Percentiles rank a stretch among this genome's conserved stretches.
These are phyloP conservation scores for Pyricularia sp. DNA, from an alignment of 2,329 filamentous ascomycete species.

Conservation along the genomic window DNA sequence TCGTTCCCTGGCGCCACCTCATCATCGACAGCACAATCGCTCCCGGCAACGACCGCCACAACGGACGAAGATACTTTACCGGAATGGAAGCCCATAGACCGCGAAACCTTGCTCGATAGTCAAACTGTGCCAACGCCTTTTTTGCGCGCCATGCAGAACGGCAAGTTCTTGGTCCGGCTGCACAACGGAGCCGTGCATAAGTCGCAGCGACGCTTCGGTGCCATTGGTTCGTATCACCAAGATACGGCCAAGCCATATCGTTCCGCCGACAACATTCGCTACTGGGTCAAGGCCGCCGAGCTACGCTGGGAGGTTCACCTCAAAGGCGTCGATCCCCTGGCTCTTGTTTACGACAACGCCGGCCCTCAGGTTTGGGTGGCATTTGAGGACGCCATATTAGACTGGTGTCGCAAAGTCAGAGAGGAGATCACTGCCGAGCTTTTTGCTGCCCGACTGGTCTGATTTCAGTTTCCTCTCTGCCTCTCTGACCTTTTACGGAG, in stretches of 20 bases:
- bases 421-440: slow-evolving; percentile 72
- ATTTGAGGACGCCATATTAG: slow-evolving; percentile 74
- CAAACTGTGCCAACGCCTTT: slow-evolving; percentile 60
- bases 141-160: slow-evolving; percentile 64
- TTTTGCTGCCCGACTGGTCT: slow-evolving; percentile 8
- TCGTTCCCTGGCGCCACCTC: neutral
- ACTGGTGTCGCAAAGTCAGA: slow-evolving; percentile 75
- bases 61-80: slow-evolving; percentile 40
- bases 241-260: slow-evolving; percentile 94
- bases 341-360: slow-evolving; percentile 64
- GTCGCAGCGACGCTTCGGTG: slow-evolving; percentile 77
- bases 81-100: slow-evolving; percentile 53
- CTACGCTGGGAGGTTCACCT: slow-evolving; percentile 84
- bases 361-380: slow-evolving; percentile 62
- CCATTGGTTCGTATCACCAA: slow-evolving; percentile 82
- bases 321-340: slow-evolving; percentile 68
- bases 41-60: slow-evolving; percentile 2
- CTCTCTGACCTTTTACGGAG: neutral
- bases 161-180: slow-evolving; percentile 70
- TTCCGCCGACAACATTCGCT: slow-evolving; percentile 84
- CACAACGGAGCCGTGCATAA: slow-evolving; percentile 85
- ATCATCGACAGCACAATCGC: slow-evolving; percentile 6
- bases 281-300: slow-evolving; percentile 94
- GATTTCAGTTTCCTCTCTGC: neutral
- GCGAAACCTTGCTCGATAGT: slow-evolving; percentile 11